A percentile compares a stretch with the other conserved stretches of the same genome.
Conservation (phyloP, 768 basidiomycete species). For the Lentinula guzmanii region DNA sequence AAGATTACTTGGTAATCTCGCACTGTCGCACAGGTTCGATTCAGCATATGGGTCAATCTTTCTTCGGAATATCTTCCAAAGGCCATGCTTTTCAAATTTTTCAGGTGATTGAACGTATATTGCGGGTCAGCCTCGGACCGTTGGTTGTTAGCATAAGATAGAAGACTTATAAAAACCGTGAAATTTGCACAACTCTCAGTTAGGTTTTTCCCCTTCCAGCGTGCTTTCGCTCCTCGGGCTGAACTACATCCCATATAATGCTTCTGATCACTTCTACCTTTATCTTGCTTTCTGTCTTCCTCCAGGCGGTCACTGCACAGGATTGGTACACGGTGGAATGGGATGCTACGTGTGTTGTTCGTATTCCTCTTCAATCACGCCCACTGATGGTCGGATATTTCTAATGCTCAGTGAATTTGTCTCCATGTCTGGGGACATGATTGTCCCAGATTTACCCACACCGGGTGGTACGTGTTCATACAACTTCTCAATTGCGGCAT, state of each 20-base stretch:
- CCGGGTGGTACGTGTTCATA: slow-evolving; percentile 12
- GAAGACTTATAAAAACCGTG: background rate
- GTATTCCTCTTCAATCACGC: background rate
- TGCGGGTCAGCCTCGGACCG: background rate
- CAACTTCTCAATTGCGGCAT: too few relatives aligned
- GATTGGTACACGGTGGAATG: slow-evolving; percentile 23
- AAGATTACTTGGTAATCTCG: background rate
- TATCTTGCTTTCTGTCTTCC: slow-evolving; percentile 7
- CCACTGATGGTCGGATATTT: background rate
- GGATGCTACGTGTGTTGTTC: slow-evolving; percentile 15
- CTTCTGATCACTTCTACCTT: background rate
- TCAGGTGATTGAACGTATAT: background rate
- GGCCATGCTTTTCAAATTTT: background rate
- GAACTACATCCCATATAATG: background rate
- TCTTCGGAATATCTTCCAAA: background rate
- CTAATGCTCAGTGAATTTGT: slow-evolving; percentile 13
- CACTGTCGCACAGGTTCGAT: background rate
- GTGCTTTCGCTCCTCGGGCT: background rate
- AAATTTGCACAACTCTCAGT: background rate
- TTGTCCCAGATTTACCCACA: slow-evolving; percentile 17
- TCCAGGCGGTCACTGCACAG: slow-evolving; percentile 11
- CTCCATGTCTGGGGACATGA: slow-evolving; percentile 20
- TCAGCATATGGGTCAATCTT: background rate
- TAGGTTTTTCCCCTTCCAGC: background rate
- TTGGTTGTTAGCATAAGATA: background rate